Evolutionary conservation across 2,329 filamentous ascomycete species (phyloP), one percentile per base, ranked within the genome.

Genomic region (Niveomyces coronatus): DNA sequence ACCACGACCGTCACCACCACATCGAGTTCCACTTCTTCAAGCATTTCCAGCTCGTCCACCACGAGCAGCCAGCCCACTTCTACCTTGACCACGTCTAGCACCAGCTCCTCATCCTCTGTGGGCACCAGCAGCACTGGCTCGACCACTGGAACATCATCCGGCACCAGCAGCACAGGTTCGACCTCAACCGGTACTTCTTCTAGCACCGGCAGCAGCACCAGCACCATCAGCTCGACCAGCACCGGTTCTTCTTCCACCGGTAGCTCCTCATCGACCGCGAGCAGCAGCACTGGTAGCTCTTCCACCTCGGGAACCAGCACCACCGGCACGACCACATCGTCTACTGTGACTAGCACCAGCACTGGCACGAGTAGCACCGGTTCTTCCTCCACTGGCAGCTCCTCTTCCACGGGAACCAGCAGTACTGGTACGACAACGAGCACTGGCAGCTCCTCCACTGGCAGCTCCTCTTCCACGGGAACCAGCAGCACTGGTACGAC

Each of bases 61-160:
- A 31, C 45, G 8, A 44, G 45, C n/a, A 38, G 41, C 11, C 39
- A 34, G 8, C 29, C 39, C 5, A 42, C 41, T 15, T 13, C 42
- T 17, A n/a, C 33, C n/a, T 24, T 36, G 14, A 39, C 41, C 19
- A 32, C 41, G 22, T 20, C 41, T 13, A 34, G 35, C 18, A 45
- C 41, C 7, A 31, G 9, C 15, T 3, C 15, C 29, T 31, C 29
- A 10, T 28, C 24, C 22, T 24, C 22, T 24, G 22, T 24, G 7
- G 7, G 7, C 11, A 24, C 22, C 22, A 24, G 22, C 22, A 24
- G 22, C 22, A 7, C 22, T 24, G 11, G 7, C 22, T 24, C 22
- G 22, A 7, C 7, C 7, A 24, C 22, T 11, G 11, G 22, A 7
- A 24, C 7, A 7, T 11, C 7, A 11, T 11, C 22, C 22, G 11